Evolutionary conservation across 116 monocot genomes (phyloP).

Genomic region (Iris pallida): DNA sequence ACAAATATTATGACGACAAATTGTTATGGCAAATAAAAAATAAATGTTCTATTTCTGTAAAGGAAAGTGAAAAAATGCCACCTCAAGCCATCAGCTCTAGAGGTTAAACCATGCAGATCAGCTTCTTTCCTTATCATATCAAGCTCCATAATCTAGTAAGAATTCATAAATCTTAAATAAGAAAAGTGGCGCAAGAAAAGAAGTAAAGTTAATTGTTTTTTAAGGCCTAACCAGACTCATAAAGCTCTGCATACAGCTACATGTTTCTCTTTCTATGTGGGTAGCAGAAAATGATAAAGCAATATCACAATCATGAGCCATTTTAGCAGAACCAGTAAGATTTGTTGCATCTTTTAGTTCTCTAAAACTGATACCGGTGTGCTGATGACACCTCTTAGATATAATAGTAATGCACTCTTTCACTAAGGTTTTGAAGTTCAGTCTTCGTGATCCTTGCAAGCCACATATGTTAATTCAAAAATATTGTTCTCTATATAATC

Average conservation of each 20-base stretch:
- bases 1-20: neutral
- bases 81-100: slow-evolving; percentile 76
- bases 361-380: slow-evolving; percentile 8
- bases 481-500: neutral
- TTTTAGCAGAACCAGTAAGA: slow-evolving; percentile 23
- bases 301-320: slow-evolving; percentile 25
- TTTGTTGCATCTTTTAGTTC: slow-evolving; percentile 20
- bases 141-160: slow-evolving; percentile 66
- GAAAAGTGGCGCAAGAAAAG: neutral
- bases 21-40: neutral
- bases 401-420: slow-evolving; percentile 61
- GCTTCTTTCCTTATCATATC: slow-evolving; percentile 68
- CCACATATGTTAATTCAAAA: slow-evolving; percentile 2
- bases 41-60: neutral
- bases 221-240: slow-evolving; percentile 43
- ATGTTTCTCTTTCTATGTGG: slow-evolving; percentile 40
- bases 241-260: slow-evolving; percentile 40
- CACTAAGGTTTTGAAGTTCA: slow-evolving; percentile 56
- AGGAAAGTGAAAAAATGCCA: slow-evolving; percentile 15
- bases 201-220: neutral
- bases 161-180: neutral
- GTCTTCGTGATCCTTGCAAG: slow-evolving; percentile 62
- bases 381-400: slow-evolving; percentile 23
- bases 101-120: slow-evolving; percentile 47
- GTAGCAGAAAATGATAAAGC: slow-evolving; percentile 31